Evolutionary conservation across 768 basidiomycete genomes (phyloP), one percentile per base, ranked within the genome.

Genomic region (Boletus vermiculosoides): DNA sequence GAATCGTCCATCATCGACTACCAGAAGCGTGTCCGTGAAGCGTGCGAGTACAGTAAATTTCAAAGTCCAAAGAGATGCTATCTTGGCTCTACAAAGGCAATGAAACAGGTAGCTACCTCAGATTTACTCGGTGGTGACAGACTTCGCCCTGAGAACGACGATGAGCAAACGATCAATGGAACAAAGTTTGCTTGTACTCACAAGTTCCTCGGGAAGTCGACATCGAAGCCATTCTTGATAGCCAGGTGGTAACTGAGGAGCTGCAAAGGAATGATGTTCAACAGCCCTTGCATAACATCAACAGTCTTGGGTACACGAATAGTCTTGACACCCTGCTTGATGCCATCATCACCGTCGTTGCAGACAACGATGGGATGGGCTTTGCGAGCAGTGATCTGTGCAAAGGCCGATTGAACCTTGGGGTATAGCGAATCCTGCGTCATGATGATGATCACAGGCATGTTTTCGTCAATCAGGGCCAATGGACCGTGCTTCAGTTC

Each of bases 391-490:
- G 94, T 96, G 73, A 99, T 96, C 76, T 99, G 97, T 28, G 94
- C 77, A 64, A 97, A 92, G 39, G 97, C 97, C 9, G 88, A 90
- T 68, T 98, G 94, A 45, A 98, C 95, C 80, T 99, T 98, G 69
- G 95, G 94, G 77, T 98, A 98, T 25, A 98, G 79, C 44, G 94
- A 97, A 76, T 99, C 97, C 63, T 92, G 89, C 30, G 97, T 99
- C 97, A 99, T 99, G 77, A 99, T 86, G 76, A 99, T 93, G 78
- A 98, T 98, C 64, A 98, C 93, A 41, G 94, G 85, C 90, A 97
- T 93, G 77, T 96, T 94, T 77, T 98, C 97, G 70, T 99, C 97
- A 66, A 99, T 90, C 63, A 99, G 78, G 52, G 97, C 97, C 54
- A 99, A 86, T 54, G 97, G 97, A 45, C 97, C 97, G 71, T 99